Evolutionary conservation across 1,139 yeast genomes (phyloP).

Genomic region (Pichia sp.): DNA sequence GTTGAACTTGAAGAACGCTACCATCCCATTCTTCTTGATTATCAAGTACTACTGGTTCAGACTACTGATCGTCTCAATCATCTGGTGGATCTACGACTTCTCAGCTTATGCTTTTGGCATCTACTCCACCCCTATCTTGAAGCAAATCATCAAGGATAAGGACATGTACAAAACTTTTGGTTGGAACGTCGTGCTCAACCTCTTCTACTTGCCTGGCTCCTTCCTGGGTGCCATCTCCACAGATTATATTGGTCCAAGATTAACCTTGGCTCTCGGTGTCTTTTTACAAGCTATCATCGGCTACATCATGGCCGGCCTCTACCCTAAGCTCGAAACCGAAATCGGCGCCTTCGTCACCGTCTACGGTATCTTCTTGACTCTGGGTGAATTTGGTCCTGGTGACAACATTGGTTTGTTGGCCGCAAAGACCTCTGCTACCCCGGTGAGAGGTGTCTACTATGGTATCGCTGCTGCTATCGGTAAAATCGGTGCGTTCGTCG

Average conservation of each 20-base stretch:
- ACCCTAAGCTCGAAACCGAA: constrained; percentile 50
- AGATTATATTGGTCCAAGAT: constrained; percentile 87
- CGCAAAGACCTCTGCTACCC: constrained; percentile 79
- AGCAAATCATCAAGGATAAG: constrained; percentile 54
- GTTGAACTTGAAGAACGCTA: constrained; percentile 60
- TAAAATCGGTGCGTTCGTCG: constrained; percentile 88
- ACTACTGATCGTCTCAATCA: constrained; percentile 59
- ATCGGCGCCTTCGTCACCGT: constrained; percentile 79
- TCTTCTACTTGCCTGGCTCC: constrained; percentile 88
- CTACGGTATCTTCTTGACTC: constrained; percentile 77
- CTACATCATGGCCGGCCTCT: constrained; percentile 76
- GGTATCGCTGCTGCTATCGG: constrained; percentile 90
- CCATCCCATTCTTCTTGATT: constrained; percentile 64
- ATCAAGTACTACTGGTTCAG: constrained; percentile 85
- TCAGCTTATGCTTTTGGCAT: constrained; percentile 83
- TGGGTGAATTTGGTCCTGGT: constrained; percentile 96
- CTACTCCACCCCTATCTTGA: constrained; percentile 67
- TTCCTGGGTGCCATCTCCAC: constrained; percentile 75
- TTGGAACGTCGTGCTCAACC: constrained; percentile 85
- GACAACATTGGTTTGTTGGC: constrained; percentile 86
- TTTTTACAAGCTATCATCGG: constrained; percentile 73
- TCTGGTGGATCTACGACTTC: constrained; percentile 93
- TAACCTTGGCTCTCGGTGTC: constrained; percentile 68
- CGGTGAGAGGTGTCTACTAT: constrained; percentile 86
- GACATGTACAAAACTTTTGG: constrained; percentile 76